Evolutionary conservation across 2,329 filamentous ascomycete genomes (phyloP).

Genomic region (Phyllosticta citribraziliensis): DNA sequence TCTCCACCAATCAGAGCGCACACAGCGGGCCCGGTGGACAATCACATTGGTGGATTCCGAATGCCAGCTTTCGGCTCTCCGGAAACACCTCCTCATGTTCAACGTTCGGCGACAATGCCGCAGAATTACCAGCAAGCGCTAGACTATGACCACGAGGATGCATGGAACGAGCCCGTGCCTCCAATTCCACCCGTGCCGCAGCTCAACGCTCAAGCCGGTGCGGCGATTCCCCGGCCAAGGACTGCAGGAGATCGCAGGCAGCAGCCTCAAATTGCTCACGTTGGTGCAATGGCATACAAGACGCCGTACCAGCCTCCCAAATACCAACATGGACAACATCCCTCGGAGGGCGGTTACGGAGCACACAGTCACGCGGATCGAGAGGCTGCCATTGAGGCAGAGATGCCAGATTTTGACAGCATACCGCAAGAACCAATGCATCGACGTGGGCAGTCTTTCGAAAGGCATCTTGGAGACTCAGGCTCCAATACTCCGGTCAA

Average conservation of each 20-base stretch:
- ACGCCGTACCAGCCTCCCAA: constrained; percentile 7
- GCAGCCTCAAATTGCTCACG: not conserved
- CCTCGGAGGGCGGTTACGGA: constrained; percentile 15
- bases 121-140: constrained; percentile 17
- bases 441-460: constrained; percentile 13
- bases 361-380: constrained; percentile 12
- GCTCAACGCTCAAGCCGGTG: not conserved
- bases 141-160: constrained; percentile 16
- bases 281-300: not conserved
- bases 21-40: not conserved
- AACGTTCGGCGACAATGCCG: constrained; percentile 30
- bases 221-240: constrained; percentile 22
- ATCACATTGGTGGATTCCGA: constrained; percentile 3
- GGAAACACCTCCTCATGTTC: constrained; percentile 10
- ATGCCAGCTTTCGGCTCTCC: constrained; percentile 6
- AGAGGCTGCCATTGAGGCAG: constrained; percentile 39
- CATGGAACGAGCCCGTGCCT: constrained; percentile 26
- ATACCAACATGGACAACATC: constrained; percentile 16
- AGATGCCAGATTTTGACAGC: constrained; percentile 55
- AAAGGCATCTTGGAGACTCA: constrained; percentile 14
- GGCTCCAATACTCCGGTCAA: constrained; percentile 9
- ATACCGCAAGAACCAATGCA: constrained; percentile 12
- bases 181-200: constrained; percentile 15
- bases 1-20: constrained; percentile 11
- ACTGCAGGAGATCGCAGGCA: constrained; percentile 21